phyloP scores from a whole-genome alignment of 495 filamentous ascomycete genomes.

The Cetradonia linearis region DNA sequence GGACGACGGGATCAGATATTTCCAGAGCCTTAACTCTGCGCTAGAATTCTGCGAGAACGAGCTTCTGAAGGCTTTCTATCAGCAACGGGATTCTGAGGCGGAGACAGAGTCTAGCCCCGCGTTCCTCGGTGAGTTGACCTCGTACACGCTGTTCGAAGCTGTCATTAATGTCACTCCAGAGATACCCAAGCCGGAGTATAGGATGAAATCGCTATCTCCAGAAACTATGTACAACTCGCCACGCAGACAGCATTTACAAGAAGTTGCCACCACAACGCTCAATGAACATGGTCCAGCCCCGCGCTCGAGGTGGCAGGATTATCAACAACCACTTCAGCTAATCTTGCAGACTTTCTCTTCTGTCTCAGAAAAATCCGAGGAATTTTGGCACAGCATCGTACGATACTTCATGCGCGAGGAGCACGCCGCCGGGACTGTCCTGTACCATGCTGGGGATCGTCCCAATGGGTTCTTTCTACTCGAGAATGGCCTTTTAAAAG shows the following conservation, averaged over 20 bases:
- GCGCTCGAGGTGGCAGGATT: constrained; percentile 61
- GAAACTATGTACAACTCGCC: constrained; percentile 63
- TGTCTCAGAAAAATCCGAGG: constrained; percentile 64
- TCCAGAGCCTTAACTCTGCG: constrained; percentile 83
- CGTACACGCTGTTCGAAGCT: not conserved
- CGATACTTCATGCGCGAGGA: constrained; percentile 60
- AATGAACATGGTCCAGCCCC: constrained; percentile 45
- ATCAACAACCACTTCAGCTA: constrained; percentile 80
- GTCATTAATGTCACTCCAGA: constrained; percentile 14
- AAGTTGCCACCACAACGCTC: constrained; percentile 65
- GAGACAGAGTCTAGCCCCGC: constrained; percentile 19
- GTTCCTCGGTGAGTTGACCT: constrained; percentile 16
- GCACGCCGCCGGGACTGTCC: constrained; percentile 54
- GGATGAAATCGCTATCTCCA: constrained; percentile 15
- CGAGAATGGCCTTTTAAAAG: constrained; percentile 77
- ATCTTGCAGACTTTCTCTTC: constrained; percentile 88
- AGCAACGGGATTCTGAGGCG: constrained; percentile 26
- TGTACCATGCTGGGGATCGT: constrained; percentile 63
- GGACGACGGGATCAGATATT: constrained; percentile 59
- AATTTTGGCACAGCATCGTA: constrained; percentile 81
- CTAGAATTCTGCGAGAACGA: constrained; percentile 94
- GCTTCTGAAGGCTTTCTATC: constrained; percentile 77
- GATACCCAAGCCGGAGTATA: constrained; percentile 21
- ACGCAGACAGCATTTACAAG: constrained; percentile 62
- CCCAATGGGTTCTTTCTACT: constrained; percentile 83